phyloP scores from a whole-genome alignment of 768 basidiomycete genomes.

The Lentinula sp. region DNA sequence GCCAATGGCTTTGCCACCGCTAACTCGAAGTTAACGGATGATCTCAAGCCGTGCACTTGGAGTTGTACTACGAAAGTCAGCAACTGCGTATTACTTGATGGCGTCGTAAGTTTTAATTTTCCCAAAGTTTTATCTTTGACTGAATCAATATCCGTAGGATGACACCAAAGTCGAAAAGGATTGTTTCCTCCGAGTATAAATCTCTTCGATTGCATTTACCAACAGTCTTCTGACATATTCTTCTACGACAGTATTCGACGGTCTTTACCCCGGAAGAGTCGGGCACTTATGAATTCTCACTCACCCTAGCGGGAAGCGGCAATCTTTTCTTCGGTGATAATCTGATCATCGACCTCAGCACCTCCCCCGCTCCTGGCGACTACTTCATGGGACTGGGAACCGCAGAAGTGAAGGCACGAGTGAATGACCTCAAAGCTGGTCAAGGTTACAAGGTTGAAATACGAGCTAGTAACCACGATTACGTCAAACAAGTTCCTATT shows the following conservation, averaged over 20 bases:
- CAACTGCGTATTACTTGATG: slow-evolving; percentile 34
- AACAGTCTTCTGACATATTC: neutral
- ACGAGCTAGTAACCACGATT: slow-evolving; percentile 26
- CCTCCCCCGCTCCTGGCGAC: slow-evolving; percentile 27
- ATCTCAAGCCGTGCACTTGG: slow-evolving; percentile 25
- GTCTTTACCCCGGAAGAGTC: slow-evolving; percentile 45
- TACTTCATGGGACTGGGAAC: slow-evolving; percentile 41
- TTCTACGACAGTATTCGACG: slow-evolving; percentile 26
- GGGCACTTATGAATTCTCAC: slow-evolving; percentile 45
- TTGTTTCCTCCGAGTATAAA: slow-evolving; percentile 34
- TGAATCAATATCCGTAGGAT: slow-evolving; percentile 18
- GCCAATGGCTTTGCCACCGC: slow-evolving; percentile 24
- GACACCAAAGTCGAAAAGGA: slow-evolving; percentile 33
- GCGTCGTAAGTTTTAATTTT: slow-evolving; percentile 25
- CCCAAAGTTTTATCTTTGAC: neutral
- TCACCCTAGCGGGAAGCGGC: slow-evolving; percentile 36
- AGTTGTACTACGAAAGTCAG: slow-evolving; percentile 29
- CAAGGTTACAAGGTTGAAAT: slow-evolving; percentile 34
- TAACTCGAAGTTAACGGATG: slow-evolving; percentile 17
- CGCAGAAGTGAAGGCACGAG: slow-evolving; percentile 26
- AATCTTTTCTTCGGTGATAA: slow-evolving; percentile 48
- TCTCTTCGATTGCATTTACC: neutral
- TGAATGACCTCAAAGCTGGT: slow-evolving; percentile 35
- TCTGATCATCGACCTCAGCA: slow-evolving; percentile 40
- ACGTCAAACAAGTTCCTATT: slow-evolving; percentile 25